Conservation (phyloP, 164 flowering plant genomes). For the Santalum album region DNA sequence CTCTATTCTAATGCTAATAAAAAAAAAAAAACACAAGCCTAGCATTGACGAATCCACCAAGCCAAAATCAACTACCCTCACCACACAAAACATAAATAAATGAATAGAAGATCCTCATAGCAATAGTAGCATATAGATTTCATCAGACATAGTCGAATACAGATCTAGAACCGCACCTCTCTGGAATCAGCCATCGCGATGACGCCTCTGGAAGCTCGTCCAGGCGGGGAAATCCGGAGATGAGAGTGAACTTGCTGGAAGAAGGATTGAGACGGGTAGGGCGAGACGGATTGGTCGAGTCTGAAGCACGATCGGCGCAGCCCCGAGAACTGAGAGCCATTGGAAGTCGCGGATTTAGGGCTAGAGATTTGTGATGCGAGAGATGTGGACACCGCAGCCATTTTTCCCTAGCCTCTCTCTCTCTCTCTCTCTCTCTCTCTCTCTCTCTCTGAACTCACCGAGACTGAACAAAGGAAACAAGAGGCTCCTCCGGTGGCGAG, state of each 20-base stretch:
- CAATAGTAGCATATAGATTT: too few relatives aligned
- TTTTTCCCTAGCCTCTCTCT: slow-evolving; percentile 4
- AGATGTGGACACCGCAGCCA: slow-evolving; percentile 67
- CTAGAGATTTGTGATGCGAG: slow-evolving; percentile 38
- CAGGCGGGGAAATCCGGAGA: slow-evolving; percentile 37
- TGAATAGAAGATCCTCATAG: too few relatives aligned
- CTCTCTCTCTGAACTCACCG: not conserved
- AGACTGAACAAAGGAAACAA: too few relatives aligned
- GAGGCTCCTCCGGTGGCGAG: too few relatives aligned
- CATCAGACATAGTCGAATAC: too few relatives aligned
- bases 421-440: not conserved
- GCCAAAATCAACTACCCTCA: too few relatives aligned
- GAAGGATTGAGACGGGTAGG: slow-evolving; percentile 25
- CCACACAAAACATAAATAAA: too few relatives aligned
- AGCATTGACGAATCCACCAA: too few relatives aligned
- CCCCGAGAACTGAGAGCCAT: slow-evolving; percentile 40
- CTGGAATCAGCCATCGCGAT: slow-evolving; percentile 88
- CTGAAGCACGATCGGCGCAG: slow-evolving; percentile 33
- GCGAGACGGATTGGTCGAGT: slow-evolving; percentile 28
- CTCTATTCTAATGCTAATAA: too few relatives aligned
- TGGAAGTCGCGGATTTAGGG: slow-evolving; percentile 17
- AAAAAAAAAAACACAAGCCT: too few relatives aligned
- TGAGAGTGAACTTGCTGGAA: slow-evolving; percentile 33
- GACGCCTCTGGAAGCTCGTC: slow-evolving; percentile 29
- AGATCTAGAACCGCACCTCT: too few relatives aligned